Percentiles rank a stretch among this genome's conserved stretches.
These are phyloP conservation scores for Trichophyton rubrum DNA, from an alignment of 2,329 filamentous ascomycete species.

Conservation along the genomic window DNA sequence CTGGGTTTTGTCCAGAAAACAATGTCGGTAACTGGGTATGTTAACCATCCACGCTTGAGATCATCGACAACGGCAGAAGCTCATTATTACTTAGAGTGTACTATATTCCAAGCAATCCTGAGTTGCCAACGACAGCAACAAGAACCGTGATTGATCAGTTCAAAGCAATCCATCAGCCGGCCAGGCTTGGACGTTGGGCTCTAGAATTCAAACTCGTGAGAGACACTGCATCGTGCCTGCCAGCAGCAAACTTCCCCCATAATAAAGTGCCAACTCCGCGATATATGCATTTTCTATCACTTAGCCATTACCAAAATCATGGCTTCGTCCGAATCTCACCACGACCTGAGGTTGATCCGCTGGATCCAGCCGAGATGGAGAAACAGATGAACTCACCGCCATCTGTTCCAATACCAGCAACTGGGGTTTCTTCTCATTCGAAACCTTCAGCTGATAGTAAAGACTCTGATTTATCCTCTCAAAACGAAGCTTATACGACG, in stretches of 20 bases:
- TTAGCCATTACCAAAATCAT: conserved; percentile 29
- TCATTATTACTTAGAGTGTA: conserved; percentile 23
- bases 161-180: conserved; percentile 25
- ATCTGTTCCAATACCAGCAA: not conserved
- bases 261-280: conserved; percentile 22
- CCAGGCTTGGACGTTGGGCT: conserved; percentile 28
- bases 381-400: not conserved
- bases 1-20: not conserved
- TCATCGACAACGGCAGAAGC: not conserved
- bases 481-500: not conserved
- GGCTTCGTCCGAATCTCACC: conserved; percentile 32
- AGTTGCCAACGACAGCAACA: conserved; percentile 25
- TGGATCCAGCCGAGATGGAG: conserved; percentile 3
- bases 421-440: not conserved
- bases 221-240: conserved; percentile 31
- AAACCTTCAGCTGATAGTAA: not conserved
- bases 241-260: conserved; percentile 21
- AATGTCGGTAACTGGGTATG: conserved; percentile 22
- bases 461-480: not conserved
- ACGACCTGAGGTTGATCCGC: conserved; percentile 12
- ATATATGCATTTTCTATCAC: conserved; percentile 32
- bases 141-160: conserved; percentile 27
- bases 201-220: conserved; percentile 33
- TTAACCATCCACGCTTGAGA: not conserved
- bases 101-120: conserved; percentile 32